phyloP scores from a whole-genome alignment of 352 stramenopile species.

The Globisporangium middletonii region DNA sequence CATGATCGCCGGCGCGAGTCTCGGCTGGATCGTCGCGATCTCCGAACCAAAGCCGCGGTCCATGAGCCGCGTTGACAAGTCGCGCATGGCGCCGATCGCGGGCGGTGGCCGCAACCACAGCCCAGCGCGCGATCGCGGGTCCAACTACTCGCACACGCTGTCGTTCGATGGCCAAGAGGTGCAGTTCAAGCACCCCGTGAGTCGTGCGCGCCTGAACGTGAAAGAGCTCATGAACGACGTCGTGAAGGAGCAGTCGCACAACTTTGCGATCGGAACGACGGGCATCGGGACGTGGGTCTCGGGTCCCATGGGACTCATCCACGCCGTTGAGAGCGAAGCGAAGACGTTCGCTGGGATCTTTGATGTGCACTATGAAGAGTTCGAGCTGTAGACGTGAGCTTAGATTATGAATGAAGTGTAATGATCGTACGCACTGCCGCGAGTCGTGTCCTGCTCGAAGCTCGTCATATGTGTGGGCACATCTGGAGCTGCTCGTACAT shows the following conservation, averaged over 20 bases:
- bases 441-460: no score
- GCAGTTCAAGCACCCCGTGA: constrained; percentile 70
- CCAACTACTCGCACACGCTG: constrained; percentile 70
- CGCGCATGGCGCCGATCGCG: constrained; percentile 37
- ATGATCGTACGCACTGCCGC: no score
- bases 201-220: constrained; percentile 60
- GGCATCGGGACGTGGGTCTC: constrained; percentile 81
- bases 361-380: constrained; percentile 86
- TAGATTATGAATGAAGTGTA: no score
- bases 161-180: constrained; percentile 75
- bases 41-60: constrained; percentile 60
- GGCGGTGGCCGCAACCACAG: constrained; percentile 11
- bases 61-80: constrained; percentile 77
- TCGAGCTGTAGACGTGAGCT: constrained; percentile 68
- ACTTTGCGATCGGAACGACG: constrained; percentile 76
- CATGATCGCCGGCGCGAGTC: constrained; percentile 51
- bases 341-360: constrained; percentile 80
- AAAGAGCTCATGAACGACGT: constrained; percentile 74
- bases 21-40: constrained; percentile 59
- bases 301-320: constrained; percentile 76
- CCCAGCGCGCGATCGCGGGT: constrained; percentile 28
- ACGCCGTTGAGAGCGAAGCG: constrained; percentile 65
- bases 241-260: constrained; percentile 82
- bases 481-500: no score
- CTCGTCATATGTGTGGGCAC: no score